phyloP scores from a whole-genome alignment of 495 filamentous ascomycete species.

The Aspergillus carlsbadensis region DNA sequence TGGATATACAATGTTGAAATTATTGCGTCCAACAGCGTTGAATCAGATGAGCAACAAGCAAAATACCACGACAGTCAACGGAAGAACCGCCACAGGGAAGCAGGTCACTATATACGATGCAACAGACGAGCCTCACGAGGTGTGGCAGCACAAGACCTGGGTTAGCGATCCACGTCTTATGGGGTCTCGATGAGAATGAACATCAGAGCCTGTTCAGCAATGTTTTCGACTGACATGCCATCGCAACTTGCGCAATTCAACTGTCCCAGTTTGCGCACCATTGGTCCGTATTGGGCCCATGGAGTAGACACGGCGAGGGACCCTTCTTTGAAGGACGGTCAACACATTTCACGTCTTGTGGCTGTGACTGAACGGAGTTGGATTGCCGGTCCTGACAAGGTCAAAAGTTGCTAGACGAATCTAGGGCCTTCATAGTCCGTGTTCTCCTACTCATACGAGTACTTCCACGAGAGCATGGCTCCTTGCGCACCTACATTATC shows the following conservation, averaged over 20 bases:
- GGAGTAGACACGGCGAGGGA: slow-evolving; percentile 27
- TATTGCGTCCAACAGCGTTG: too few relatives aligned
- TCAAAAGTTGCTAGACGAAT: slow-evolving; percentile 44
- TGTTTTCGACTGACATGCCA: neutral
- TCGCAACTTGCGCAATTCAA: slow-evolving; percentile 43
- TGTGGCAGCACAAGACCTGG: too few relatives aligned
- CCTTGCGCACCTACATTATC: slow-evolving; percentile 49
- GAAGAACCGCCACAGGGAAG: too few relatives aligned
- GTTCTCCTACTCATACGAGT: slow-evolving; percentile 44
- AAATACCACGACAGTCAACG: too few relatives aligned
- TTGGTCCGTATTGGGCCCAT: slow-evolving; percentile 11
- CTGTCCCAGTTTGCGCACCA: slow-evolving; percentile 32
- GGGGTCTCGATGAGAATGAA: too few relatives aligned
- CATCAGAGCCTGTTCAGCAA: neutral
- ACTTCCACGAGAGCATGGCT: slow-evolving; percentile 51
- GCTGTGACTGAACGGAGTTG: slow-evolving; percentile 49
- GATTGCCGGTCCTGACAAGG: slow-evolving; percentile 24
- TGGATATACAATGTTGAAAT: too few relatives aligned
- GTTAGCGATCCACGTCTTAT: too few relatives aligned
- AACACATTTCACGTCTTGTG: slow-evolving; percentile 47
- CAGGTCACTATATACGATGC: too few relatives aligned
- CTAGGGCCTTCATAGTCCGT: slow-evolving; percentile 56
- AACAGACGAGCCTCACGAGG: too few relatives aligned
- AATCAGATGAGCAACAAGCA: too few relatives aligned
- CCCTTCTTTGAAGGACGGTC: slow-evolving; percentile 44